Evolutionary conservation across 2,329 filamentous ascomycete genomes (phyloP), one percentile per base, ranked within the genome.

Genomic region (Blumeriella jaapii): DNA sequence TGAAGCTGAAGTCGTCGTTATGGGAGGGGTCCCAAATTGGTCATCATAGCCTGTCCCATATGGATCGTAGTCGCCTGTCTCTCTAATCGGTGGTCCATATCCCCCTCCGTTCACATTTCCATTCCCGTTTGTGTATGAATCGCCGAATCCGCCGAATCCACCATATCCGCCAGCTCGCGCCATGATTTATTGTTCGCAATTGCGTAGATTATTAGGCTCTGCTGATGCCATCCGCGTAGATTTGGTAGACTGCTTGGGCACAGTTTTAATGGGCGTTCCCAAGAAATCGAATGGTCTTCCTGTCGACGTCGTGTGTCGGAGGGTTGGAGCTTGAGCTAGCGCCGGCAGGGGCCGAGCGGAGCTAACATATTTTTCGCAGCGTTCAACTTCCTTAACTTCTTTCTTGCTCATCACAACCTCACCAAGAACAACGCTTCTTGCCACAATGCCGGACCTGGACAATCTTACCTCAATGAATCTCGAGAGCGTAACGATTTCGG

Each of bases 101-200:
- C 44, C 45, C 29, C 38, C 39, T 31, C 42, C 43, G 35, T 51
- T 46, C 12, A 44, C 42, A 37, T 47, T 46, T 8, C 45, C 45
- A 33, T 49, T 46, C 12, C 44, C 44, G 34, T 51, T 52, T 15
- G 46, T 32, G 28, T 53, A 55, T 6, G 51, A 47, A 37, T 55
- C 52, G 7, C 50, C n/a, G n/a, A n/a, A n/a, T n/a, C n/a, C 47
- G 29, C 47, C 48, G 13, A 51, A 45, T 17, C 48, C 49, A 20
- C 50, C 50, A 41, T 55, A 55, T 17, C 53, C 41, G 44, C 52
- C n/a, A n/a, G n/a, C 54, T 23, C 52, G 48, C 36, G 54, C 42
- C 54, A 56, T 56, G 13, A 31, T 40, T 29, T 44, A 37, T 45
- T 34, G 26, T 43, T 45, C 31, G 34, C 39, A 36, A 22, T 49